phyloP scores from a whole-genome alignment of 352 stramenopile species.

The Phytophthora multivora region DNA sequence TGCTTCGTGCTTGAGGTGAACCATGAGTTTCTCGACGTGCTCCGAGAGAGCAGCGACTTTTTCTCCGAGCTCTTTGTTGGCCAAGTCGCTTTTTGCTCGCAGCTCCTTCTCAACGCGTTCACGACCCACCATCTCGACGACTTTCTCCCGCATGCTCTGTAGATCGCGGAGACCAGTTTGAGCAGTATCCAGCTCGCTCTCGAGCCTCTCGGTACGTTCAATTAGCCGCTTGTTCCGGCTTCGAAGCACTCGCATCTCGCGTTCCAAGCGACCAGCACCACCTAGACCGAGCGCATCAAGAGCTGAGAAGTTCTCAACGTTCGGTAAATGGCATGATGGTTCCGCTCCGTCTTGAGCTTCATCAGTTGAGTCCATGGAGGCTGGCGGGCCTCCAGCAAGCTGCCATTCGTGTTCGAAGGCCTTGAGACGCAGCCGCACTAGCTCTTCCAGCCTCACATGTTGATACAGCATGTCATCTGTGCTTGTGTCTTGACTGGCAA shows the following conservation, averaged over 20 bases:
- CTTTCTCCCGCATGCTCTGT: constrained; percentile 74
- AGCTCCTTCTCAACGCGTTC: constrained; percentile 90
- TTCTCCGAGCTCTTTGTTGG: constrained; percentile 69
- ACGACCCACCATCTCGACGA: constrained; percentile 78
- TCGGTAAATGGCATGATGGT: constrained; percentile 47
- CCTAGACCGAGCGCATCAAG: constrained; percentile 60
- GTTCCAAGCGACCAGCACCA: constrained; percentile 61
- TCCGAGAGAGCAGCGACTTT: constrained; percentile 93
- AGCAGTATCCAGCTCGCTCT: constrained; percentile 58
- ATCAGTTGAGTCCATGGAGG: constrained; percentile 10
- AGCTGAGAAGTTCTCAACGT: constrained; percentile 67
- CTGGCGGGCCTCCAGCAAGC: constrained; percentile 34
- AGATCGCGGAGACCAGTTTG: constrained; percentile 57
- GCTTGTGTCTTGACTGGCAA: constrained; percentile 27
- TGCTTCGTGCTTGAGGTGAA: constrained; percentile 96
- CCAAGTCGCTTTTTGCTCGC: constrained; percentile 64
- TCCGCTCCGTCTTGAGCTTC: constrained; percentile 19
- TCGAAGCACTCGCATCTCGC: constrained; percentile 66
- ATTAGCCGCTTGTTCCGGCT: constrained; percentile 78
- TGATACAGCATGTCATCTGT: constrained; percentile 67
- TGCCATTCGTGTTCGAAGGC: constrained; percentile 64
- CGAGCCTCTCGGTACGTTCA: constrained; percentile 51
- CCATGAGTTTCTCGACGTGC: constrained; percentile 97
- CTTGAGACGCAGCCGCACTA: constrained; percentile 75
- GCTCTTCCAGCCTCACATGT: constrained; percentile 70